These are phyloP conservation scores for Neurospora cerealis DNA, from an alignment of 495 filamentous ascomycete genomes.

Conservation along the genomic window DNA sequence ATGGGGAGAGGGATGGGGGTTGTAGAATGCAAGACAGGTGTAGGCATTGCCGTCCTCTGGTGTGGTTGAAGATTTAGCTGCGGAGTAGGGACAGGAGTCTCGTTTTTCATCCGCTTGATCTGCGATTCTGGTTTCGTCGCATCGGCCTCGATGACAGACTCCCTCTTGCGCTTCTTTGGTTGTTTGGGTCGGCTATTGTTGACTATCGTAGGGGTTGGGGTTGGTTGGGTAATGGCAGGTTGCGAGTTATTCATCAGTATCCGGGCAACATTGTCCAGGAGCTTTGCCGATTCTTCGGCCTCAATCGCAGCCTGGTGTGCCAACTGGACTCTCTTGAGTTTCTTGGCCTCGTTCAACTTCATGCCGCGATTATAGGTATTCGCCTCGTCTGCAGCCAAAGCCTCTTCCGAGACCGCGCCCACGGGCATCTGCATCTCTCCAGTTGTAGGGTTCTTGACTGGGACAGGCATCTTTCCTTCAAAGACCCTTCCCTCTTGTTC, in stretches of 20 bases:
- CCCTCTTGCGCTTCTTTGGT: constrained; percentile 45
- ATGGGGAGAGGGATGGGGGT: constrained; percentile 27
- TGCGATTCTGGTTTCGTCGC: constrained; percentile 32
- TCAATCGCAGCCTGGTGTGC: constrained; percentile 59
- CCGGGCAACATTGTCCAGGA: constrained; percentile 42
- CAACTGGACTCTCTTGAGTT: constrained; percentile 68
- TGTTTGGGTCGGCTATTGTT: constrained; percentile 12
- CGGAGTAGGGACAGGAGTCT: constrained; percentile 41
- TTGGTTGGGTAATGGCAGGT: constrained; percentile 5
- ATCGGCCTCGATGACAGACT: constrained; percentile 34
- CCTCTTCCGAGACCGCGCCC: constrained; percentile 40
- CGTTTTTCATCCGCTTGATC: constrained; percentile 49
- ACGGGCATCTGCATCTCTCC: constrained; percentile 36
- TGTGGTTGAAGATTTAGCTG: constrained; percentile 25
- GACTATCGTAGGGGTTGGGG: constrained; percentile 8
- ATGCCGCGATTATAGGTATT: constrained; percentile 73
- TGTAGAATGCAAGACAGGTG: constrained; percentile 21
- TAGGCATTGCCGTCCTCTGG: constrained; percentile 5
- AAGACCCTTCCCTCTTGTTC: constrained; percentile 60
- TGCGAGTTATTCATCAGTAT: constrained; percentile 33
- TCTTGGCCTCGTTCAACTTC: constrained; percentile 89
- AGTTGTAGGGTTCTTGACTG: constrained; percentile 36
- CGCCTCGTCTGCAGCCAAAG: constrained; percentile 41
- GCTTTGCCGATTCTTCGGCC: constrained; percentile 51
- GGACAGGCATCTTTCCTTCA: constrained; percentile 31